Conservation (phyloP, 768 basidiomycete species). For the Galerina sulciceps region DNA sequence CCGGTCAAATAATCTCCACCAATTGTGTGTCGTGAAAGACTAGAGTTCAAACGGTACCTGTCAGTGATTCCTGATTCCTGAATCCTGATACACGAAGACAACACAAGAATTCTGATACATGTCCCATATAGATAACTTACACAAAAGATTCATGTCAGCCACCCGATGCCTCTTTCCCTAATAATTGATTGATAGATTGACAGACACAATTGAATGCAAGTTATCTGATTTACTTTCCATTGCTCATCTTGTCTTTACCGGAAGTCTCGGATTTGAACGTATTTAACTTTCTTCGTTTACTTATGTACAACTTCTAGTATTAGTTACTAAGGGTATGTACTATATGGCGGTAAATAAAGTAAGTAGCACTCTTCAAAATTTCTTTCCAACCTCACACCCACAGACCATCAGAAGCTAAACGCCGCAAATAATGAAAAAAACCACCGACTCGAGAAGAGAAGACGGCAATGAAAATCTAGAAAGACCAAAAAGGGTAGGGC, state of each 20-base stretch:
- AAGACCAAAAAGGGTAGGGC: not conserved
- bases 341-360: conserved; percentile 2
- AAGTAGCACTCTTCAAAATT: not conserved
- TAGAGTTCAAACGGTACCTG: not conserved
- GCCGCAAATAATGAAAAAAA: not conserved
- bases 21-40: no score
- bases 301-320: not conserved
- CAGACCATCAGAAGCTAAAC: no score
- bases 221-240: conserved; percentile 2
- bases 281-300: not conserved
- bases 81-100: not conserved
- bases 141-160: conserved; percentile 12
- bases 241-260: conserved; percentile 4
- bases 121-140: conserved; percentile 1
- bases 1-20: no score
- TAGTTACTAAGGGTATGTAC: not conserved
- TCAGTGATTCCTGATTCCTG: not conserved
- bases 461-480: not conserved
- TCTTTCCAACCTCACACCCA: no score
- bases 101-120: no score
- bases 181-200: conserved; percentile 20
- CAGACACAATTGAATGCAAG: conserved; percentile 18
- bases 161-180: conserved; percentile 15
- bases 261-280: conserved; percentile 4
- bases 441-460: not conserved